A percentile compares a stretch with the other conserved stretches of the same genome.
Conservation (phyloP, 2,329 filamentous ascomycete species). For the Dactylellina drechsleri region DNA sequence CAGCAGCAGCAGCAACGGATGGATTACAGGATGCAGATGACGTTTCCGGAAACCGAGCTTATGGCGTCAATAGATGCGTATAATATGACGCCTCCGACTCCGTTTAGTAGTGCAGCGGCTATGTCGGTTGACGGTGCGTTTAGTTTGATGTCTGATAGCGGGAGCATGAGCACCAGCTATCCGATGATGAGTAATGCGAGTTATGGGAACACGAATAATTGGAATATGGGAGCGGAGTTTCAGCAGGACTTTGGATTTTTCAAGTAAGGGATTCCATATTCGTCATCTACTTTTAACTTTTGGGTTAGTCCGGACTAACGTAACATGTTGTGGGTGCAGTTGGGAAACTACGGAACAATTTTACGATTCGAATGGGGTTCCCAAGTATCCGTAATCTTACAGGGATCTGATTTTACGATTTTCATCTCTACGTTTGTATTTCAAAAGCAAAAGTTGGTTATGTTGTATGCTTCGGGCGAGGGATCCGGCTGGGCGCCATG, state of each 20-base stretch:
- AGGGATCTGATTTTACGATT: background rate
- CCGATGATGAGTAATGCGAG: conserved; percentile 24
- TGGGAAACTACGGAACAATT: conserved; percentile 40
- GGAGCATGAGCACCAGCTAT: background rate
- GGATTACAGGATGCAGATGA: conserved; percentile 24
- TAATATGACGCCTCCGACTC: conserved; percentile 6
- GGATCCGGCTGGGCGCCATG: background rate
- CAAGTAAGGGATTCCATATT: conserved; percentile 25
- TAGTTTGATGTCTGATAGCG: conserved; percentile 27
- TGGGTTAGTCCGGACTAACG: background rate
- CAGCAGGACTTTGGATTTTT: conserved; percentile 40
- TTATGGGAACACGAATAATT: conserved; percentile 27
- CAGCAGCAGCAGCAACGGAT: conserved; percentile 6
- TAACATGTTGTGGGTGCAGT: conserved; percentile 16
- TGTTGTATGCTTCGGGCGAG: too few relatives aligned
- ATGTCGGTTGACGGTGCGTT: conserved; percentile 13
- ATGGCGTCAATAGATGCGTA: conserved; percentile 33
- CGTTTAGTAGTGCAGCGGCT: conserved; percentile 22
- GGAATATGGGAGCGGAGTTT: conserved; percentile 36
- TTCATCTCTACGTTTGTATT: too few relatives aligned
- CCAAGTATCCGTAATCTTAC: conserved; percentile 38
- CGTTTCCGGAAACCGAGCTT: conserved; percentile 28
- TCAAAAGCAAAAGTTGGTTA: too few relatives aligned
- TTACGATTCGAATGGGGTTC: conserved; percentile 38
- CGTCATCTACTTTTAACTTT: background rate